A percentile compares a stretch with the other conserved stretches of the same genome.
phyloP scores from a whole-genome alignment of 2,329 filamentous ascomycete species.

The Xylaria sp. region DNA sequence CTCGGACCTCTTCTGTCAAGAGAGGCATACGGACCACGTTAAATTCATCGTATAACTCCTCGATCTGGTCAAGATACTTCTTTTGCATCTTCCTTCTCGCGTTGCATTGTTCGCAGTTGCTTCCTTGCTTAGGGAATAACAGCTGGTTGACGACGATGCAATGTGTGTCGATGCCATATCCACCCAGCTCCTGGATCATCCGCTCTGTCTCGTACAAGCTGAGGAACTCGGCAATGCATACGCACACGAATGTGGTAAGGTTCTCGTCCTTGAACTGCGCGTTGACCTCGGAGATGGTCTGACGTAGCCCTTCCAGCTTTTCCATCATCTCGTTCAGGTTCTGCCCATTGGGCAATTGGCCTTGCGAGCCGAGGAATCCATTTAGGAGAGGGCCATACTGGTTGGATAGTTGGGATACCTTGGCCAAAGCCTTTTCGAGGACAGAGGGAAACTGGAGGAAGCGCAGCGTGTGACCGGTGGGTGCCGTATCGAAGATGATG shows the following conservation, averaged over 20 bases:
- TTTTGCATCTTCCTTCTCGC: conserved; percentile 97
- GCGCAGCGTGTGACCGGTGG: conserved; percentile 95
- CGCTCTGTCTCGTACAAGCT: conserved; percentile 98
- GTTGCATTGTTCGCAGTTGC: conserved; percentile 93
- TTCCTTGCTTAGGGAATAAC: conserved; percentile 86
- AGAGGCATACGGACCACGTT: conserved; percentile 99
- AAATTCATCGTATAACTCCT: conserved; percentile 98
- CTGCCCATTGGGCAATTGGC: conserved; percentile 85
- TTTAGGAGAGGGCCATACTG: conserved; percentile 98
- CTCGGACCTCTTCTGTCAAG: conserved; percentile 92
- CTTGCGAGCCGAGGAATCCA: conserved; percentile 84
- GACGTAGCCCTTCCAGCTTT: conserved; percentile 92
- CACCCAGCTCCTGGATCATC: conserved; percentile 97
- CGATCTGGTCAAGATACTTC: conserved; percentile 98
- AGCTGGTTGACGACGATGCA: conserved; percentile 98
- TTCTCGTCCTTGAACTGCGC: conserved; percentile 97
- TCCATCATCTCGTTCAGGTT: conserved; percentile 90
- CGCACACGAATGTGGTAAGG: conserved; percentile 96
- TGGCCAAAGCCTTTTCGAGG: conserved; percentile 97
- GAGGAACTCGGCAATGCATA: conserved; percentile 97
- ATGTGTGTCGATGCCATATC: conserved; percentile 95
- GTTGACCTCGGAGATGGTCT: conserved; percentile 96
- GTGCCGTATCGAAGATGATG: conserved; percentile 98
- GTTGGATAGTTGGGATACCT: conserved; percentile 90
- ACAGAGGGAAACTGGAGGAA: conserved; percentile 99